Base-by-base conservation (phyloP, 441 rosid genomes). In the Dalechampia spathulata region DNA sequence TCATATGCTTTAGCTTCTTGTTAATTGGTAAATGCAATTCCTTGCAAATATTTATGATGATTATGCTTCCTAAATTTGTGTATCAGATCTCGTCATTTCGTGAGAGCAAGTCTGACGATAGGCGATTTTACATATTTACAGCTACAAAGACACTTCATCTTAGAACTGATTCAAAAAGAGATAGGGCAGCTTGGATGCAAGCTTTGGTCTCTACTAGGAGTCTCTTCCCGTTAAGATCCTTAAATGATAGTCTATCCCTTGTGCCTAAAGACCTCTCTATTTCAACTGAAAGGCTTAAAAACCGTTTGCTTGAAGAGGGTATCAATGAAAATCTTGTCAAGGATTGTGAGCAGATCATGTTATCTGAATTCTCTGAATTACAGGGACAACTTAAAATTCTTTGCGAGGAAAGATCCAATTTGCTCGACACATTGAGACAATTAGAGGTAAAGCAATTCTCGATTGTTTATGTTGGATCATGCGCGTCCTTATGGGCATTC, bases 121-220 rank as follows among this genome's bases (percentile, higher is more conserved):
- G 83, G 78, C 78, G 81, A 62, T 92, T 92, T 69, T 92, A 89
- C 75, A 83, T 92, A 63, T 82, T 89, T 62, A 86, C 97, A 60
- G 89, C 96, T 30, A 87, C 89, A 55, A 92, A 89, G 75, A 89
- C 97, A 27, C 89, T 92, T 65, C 99, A 93, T 71, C 68, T 93
- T 66, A 89, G 95, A 69, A 87, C 96, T 63, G 84, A 80, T 66
- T 85, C 97, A 10, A 89, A 52, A 59, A 68, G 75, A 54, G 97
- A 93, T 66, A 79, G 99, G 59, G 83, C 70, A 56, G 95, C 90
- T 65, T 93, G 99, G 99, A 72, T 93, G 41, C 97, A 83, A 75
- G 97, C 92, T 62, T 77, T 93, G 81, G 83, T 75, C 54, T 80
- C 78, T 48, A 79, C 87, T 6, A 71, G 76, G 69, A 72, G 82